Evolutionary conservation across 169 alveolate genomes (phyloP).

Genomic region (Cryptosporidium muris): DNA sequence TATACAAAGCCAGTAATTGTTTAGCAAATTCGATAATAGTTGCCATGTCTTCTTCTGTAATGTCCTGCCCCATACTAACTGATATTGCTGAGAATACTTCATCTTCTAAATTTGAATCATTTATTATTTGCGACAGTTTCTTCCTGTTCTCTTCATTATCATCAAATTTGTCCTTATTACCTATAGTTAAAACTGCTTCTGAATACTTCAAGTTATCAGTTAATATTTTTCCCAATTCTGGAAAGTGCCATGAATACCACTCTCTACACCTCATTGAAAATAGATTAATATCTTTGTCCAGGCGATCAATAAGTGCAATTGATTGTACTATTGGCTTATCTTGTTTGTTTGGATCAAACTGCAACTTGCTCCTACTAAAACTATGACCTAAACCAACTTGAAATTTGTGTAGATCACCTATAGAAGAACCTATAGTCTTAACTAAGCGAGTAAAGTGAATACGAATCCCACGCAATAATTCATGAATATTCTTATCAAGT

Average conservation of each 20-base stretch:
- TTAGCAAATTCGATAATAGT: conserved; percentile 91
- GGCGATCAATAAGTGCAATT: conserved; percentile 93
- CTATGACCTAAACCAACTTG: conserved; percentile 95
- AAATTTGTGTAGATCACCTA: conserved; percentile 85
- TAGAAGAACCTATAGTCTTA: conserved; percentile 74
- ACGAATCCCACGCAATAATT: conserved; percentile 91
- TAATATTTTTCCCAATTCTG: conserved; percentile 96
- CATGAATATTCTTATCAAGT: conserved; percentile 81
- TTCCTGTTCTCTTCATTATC: conserved; percentile 75
- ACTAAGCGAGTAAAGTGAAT: conserved; percentile 77
- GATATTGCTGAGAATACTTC: conserved; percentile 87
- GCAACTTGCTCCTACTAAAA: conserved; percentile 91
- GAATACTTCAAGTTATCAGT: conserved; percentile 93
- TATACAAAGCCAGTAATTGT: conserved; percentile 87
- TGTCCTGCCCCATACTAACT: conserved; percentile 96
- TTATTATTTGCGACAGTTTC: conserved; percentile 81
- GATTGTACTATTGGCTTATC: conserved; percentile 97
- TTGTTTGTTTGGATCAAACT: conserved; percentile 94
- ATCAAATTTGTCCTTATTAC: conserved; percentile 81
- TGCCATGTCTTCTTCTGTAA: conserved; percentile 88
- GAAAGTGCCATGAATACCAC: conserved; percentile 99
- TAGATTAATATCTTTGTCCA: conserved; percentile 94
- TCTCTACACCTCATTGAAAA: conserved; percentile 96
- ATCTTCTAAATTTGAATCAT: conserved; percentile 89
- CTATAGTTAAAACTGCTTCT: conserved; percentile 85